Base-by-base conservation (phyloP, 129 eudicot species). In the Smallanthus sonchifolius region DNA sequence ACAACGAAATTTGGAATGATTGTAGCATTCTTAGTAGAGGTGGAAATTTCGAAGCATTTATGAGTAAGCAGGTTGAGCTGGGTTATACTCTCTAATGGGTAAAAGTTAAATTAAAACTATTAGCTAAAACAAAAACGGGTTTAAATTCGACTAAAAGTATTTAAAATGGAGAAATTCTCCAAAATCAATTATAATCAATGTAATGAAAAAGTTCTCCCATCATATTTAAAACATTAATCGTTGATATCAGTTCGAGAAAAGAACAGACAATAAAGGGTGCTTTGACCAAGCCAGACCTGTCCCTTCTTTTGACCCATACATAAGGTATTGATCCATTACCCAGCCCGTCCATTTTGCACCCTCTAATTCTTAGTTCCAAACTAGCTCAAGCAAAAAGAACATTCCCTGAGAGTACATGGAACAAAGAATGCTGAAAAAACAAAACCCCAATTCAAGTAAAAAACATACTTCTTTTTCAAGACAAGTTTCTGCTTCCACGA, bases 401-500 rank as follows among this genome's bases (percentile, higher is more conserved):
- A 16, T 49, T 37, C 72, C 38, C 4, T 40, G 52, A 1, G 19
- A 49, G 65, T 15, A 49, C 19, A 49, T 36, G 32, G 13, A 17
- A 49, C 43, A 7, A 62, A 44, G 35, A 47, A 49, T 5, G 64
- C 20, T 14, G n/a, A 51, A 16, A 13, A 65, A 75, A 47, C 40
- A 42, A 28, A 44, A 52, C 38, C 37, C 16, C 4, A 9, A 62
- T 37, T 61, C 8, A 11, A 5, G 6, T 45, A 48, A 70, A 79
- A 65, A 55, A 72, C 84, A 62, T 88, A 90, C 98, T 49, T 94
- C 88, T 28, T 39, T 81, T 83, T 94, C 96, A 67, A 86, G 88
- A 82, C 69, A 70, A 51, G 70, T 82, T 85, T 90, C 97, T 42
- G 89, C 88, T 83, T 88, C 92, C 82, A 88, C 89, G 51, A 90